phyloP scores from a whole-genome alignment of 2,329 filamentous ascomycete genomes.

The Teratosphaeria gauchensis region DNA sequence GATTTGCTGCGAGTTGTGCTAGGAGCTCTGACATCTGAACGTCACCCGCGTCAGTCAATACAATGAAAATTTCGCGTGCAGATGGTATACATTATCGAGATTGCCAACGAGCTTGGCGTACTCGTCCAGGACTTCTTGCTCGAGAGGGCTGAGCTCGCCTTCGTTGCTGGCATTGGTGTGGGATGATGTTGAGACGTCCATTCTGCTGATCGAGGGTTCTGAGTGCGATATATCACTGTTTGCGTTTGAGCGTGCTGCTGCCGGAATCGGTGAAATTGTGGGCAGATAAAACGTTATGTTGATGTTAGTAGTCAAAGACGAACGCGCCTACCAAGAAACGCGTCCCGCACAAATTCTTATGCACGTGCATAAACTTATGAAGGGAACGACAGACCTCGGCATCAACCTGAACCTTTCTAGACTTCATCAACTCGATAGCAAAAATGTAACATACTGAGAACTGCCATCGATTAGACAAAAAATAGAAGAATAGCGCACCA shows the following conservation, averaged over 20 bases:
- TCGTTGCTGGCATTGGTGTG: neutral
- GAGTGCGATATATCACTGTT: no score
- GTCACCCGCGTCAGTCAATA: neutral
- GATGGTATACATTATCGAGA: constrained; percentile 65
- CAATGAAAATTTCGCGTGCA: neutral
- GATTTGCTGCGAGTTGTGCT: constrained; percentile 55
- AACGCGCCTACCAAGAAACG: no score
- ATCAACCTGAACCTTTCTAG: neutral
- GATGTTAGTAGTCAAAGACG: no score
- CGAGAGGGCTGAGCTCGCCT: constrained; percentile 55
- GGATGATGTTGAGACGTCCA: neutral
- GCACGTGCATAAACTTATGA: neutral
- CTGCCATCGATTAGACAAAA: neutral
- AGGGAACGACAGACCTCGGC: neutral
- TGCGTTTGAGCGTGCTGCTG: no score
- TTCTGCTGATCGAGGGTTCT: no score
- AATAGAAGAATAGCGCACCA: neutral
- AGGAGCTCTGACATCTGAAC: constrained; percentile 47
- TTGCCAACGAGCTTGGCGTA: constrained; percentile 82
- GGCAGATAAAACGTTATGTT: no score
- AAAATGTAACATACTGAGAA: neutral
- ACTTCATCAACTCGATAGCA: neutral
- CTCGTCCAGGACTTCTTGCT: constrained; percentile 92
- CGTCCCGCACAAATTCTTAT: neutral
- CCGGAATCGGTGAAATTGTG: no score